Conservation (phyloP, 2,329 filamentous ascomycete species). For the Penicillium sp. region DNA sequence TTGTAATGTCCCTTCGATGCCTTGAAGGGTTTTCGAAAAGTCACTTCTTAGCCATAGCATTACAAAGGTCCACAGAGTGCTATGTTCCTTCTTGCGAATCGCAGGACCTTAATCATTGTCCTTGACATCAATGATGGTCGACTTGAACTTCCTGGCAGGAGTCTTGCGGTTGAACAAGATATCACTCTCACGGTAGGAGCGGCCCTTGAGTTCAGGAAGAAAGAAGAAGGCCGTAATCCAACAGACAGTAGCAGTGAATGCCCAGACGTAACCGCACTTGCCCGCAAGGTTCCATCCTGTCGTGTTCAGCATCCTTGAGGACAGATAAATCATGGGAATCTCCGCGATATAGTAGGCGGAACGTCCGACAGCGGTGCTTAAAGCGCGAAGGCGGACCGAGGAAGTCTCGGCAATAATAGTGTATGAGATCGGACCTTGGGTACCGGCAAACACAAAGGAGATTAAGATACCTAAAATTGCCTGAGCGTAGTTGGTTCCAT, state of each 20-base stretch:
- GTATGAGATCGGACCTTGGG: slow-evolving; percentile 54
- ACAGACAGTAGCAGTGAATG: slow-evolving; percentile 29
- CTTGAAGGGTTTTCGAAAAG: not conserved
- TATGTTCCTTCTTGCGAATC: not conserved
- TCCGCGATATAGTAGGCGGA: slow-evolving; percentile 50
- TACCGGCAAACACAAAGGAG: slow-evolving; percentile 53
- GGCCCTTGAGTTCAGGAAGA: slow-evolving; percentile 38
- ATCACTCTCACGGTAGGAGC: slow-evolving; percentile 42
- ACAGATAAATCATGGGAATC: slow-evolving; percentile 43
- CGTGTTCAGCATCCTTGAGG: slow-evolving; percentile 31
- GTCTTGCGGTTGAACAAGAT: slow-evolving; percentile 38
- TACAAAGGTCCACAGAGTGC: not conserved
- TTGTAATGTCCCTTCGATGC: not conserved
- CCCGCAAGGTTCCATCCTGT: slow-evolving; percentile 37
- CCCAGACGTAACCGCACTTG: slow-evolving; percentile 40
- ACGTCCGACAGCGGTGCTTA: slow-evolving; percentile 53
- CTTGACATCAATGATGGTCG: slow-evolving; percentile 40
- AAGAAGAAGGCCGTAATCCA: slow-evolving; percentile 38
- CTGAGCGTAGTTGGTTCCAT: slow-evolving; percentile 23
- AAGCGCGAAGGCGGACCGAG: slow-evolving; percentile 52
- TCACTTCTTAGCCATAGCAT: not conserved
- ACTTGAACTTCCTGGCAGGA: slow-evolving; percentile 34
- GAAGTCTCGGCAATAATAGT: slow-evolving; percentile 52
- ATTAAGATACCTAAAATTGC: slow-evolving; percentile 51
- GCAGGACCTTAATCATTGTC: slow-evolving; percentile 35